phyloP scores from a whole-genome alignment of 1,284 basidiomycete species.

The Clitocybe nebularis region DNA sequence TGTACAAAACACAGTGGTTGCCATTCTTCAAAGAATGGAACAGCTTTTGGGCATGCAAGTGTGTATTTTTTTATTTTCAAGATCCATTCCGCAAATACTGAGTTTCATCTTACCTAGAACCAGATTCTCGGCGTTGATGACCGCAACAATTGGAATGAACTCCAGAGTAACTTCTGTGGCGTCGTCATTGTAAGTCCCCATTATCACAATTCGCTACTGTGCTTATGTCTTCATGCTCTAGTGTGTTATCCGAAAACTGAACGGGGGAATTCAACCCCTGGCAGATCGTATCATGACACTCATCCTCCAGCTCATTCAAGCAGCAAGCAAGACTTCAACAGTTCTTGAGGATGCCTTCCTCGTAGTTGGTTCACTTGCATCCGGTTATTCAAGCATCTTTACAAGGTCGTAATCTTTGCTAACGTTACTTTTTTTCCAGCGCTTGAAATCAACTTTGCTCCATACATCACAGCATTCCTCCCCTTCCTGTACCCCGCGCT shows the following conservation, averaged over 20 bases:
- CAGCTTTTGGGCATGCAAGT: slow-evolving; percentile 81
- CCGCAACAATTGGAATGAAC: slow-evolving; percentile 98
- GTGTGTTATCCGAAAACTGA: slow-evolving; percentile 84
- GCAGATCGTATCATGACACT: slow-evolving; percentile 96
- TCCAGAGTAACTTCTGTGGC: slow-evolving; percentile 94
- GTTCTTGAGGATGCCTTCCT: slow-evolving; percentile 98
- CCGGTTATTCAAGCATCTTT: slow-evolving; percentile 40
- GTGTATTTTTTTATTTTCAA: slow-evolving; percentile 11
- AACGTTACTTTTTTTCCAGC: slow-evolving; percentile 36
- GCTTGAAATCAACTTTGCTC: slow-evolving; percentile 81
- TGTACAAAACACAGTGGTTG: slow-evolving; percentile 80
- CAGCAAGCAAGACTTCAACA: slow-evolving; percentile 89
- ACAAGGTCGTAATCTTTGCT: not conserved
- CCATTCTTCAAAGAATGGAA: slow-evolving; percentile 87
- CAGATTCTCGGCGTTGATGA: slow-evolving; percentile 96
- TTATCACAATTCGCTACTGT: slow-evolving; percentile 1
- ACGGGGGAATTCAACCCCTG: slow-evolving; percentile 80
- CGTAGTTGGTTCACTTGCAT: slow-evolving; percentile 86
- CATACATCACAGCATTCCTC: slow-evolving; percentile 89
- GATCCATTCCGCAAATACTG: not conserved
- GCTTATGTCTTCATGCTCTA: slow-evolving; percentile 30
- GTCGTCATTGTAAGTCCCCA: slow-evolving; percentile 82
- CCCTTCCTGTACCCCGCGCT: slow-evolving; percentile 90
- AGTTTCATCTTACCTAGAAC: slow-evolving; percentile 45
- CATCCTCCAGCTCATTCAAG: slow-evolving; percentile 81